A percentile compares a stretch with the other conserved stretches of the same genome.
Conservation (phyloP, 1,284 basidiomycete species). For the Ganoderma resinaceum region DNA sequence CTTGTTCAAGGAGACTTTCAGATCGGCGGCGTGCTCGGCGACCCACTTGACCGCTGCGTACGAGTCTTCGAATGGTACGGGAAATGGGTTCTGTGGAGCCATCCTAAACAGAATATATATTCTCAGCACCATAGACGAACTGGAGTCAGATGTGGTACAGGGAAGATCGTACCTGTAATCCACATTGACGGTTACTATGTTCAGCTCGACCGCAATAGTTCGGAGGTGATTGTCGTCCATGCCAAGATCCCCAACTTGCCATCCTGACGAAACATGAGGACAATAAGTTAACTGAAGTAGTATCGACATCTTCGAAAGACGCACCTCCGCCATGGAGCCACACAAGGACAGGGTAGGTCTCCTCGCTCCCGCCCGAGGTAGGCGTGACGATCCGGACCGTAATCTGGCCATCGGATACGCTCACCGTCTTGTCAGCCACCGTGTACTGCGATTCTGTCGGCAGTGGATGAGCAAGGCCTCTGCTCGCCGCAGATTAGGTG, state of each 20-base stretch:
- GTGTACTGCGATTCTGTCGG: background rate
- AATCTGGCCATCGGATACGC: slow-evolving; percentile 9
- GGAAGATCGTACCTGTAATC: slow-evolving; percentile 29
- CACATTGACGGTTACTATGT: slow-evolving; percentile 30
- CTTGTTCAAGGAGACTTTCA: slow-evolving; percentile 22
- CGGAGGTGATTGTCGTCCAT: slow-evolving; percentile 30
- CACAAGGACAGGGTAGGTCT: slow-evolving; percentile 18
- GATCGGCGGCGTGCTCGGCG: slow-evolving; percentile 7
- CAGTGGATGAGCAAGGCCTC: background rate
- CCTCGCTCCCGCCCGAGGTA: background rate
- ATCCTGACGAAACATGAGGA: slow-evolving; percentile 11
- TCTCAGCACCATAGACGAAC: no score
- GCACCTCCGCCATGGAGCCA: slow-evolving; percentile 28
- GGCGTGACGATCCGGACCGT: slow-evolving; percentile 7
- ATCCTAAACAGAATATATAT: slow-evolving; percentile 9
- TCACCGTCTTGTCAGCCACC: background rate
- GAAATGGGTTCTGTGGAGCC: slow-evolving; percentile 17
- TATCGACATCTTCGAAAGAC: background rate
- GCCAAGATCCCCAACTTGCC: slow-evolving; percentile 23
- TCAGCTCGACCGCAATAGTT: slow-evolving; percentile 27
- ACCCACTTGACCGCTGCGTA: slow-evolving; percentile 30
- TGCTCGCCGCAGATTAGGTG: background rate
- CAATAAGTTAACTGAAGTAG: background rate
- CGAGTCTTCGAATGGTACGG: slow-evolving; percentile 8
- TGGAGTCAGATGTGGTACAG: background rate